Percentiles rank a stretch among this genome's conserved stretches.
Conservation (phyloP, 1,284 basidiomycete species). For the Leccinum fuscescens region DNA sequence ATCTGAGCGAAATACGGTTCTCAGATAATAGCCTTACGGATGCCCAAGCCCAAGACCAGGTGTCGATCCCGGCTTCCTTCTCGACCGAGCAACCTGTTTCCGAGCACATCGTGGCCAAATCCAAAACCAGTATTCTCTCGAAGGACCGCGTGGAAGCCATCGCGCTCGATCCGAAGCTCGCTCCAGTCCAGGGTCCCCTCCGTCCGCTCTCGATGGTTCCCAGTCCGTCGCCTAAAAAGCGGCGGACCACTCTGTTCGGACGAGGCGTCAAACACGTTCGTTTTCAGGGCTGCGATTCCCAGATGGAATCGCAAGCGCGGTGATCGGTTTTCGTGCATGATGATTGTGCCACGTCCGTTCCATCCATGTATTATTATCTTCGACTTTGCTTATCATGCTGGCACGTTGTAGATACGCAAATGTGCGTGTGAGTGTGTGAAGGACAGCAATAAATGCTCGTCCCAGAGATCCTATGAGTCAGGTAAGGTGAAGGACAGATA, state of each 20-base stretch:
- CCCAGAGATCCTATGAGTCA: too few species aligned
- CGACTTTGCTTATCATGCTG: not conserved
- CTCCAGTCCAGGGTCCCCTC: constrained; percentile 33
- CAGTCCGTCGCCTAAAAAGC: constrained; percentile 15
- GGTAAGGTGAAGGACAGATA: too few species aligned
- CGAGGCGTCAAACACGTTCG: constrained; percentile 17
- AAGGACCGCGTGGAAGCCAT: constrained; percentile 29
- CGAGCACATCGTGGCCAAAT: constrained; percentile 15
- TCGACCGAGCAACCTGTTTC: constrained; percentile 6
- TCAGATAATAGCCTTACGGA: not conserved
- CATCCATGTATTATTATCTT: not conserved
- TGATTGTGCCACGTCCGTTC: not conserved
- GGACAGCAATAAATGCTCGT: too few species aligned
- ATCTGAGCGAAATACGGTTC: not conserved
- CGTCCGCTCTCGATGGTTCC: constrained; percentile 29
- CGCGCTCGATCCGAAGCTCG: constrained; percentile 30
- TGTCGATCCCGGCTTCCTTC: not conserved
- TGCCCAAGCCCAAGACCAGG: not conserved
- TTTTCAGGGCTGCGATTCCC: not conserved
- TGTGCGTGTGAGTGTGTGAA: too few species aligned
- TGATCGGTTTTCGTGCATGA: constrained; percentile 2
- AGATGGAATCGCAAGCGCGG: not conserved
- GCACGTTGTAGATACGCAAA: not conserved
- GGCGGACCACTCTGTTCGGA: constrained; percentile 22
- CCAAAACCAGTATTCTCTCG: constrained; percentile 18